These are phyloP conservation scores for Boletus speciosus DNA, from an alignment of 768 basidiomycete genomes.

Conservation along the genomic window DNA sequence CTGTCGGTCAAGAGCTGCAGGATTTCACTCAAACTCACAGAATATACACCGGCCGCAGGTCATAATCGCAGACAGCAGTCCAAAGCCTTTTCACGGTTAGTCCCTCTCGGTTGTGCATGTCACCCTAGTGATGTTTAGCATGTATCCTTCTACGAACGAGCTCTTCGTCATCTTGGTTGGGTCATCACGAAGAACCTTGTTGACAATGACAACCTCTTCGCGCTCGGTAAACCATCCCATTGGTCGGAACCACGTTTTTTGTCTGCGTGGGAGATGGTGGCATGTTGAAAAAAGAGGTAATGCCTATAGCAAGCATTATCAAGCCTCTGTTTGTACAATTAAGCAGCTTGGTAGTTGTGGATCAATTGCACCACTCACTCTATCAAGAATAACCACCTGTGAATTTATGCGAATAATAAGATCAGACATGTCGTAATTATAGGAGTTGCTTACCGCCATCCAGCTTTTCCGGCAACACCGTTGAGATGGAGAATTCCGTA, in stretches of 20 bases:
- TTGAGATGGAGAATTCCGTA: slow-evolving; percentile 49
- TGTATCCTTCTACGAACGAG: not conserved
- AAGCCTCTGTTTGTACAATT: slow-evolving; percentile 11
- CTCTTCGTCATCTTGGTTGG: slow-evolving; percentile 44
- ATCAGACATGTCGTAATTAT: slow-evolving; percentile 18
- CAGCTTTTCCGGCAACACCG: slow-evolving; percentile 8
- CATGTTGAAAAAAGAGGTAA: slow-evolving; percentile 55
- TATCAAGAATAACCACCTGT: slow-evolving; percentile 36
- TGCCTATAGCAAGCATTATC: slow-evolving; percentile 51
- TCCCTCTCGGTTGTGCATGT: slow-evolving; percentile 71
- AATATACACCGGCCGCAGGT: slow-evolving; percentile 65
- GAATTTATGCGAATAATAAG: not conserved
- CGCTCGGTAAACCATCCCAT: slow-evolving; percentile 63
- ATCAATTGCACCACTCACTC: slow-evolving; percentile 25
- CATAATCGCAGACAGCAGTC: slow-evolving; percentile 55
- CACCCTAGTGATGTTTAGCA: slow-evolving; percentile 20
- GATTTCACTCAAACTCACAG: slow-evolving; percentile 24
- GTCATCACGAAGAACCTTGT: slow-evolving; percentile 60
- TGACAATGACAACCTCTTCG: slow-evolving; percentile 59
- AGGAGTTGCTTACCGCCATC: slow-evolving; percentile 18
- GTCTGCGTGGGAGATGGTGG: slow-evolving; percentile 61
- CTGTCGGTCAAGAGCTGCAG: not conserved
- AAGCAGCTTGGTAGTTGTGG: not conserved
- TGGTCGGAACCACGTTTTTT: slow-evolving; percentile 50
- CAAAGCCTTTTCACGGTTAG: slow-evolving; percentile 48